Base-by-base conservation (phyloP, 1,284 basidiomycete genomes). In the Naganishia sp. region DNA sequence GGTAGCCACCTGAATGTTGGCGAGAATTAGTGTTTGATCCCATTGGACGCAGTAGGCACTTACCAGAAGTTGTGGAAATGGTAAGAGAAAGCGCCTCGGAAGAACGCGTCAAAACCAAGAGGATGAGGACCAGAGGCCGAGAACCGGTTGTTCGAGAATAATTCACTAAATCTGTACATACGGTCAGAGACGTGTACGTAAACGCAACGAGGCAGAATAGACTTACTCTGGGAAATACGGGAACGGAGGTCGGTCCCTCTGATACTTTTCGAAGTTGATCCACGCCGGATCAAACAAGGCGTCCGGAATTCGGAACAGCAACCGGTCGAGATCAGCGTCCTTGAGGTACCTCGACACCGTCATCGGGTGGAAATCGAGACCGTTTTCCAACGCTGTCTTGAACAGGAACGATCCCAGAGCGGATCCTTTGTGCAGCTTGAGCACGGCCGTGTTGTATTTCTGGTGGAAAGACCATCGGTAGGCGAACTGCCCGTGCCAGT, bases 1-100 rank as follows among this genome's bases (percentile, higher is more conserved):
- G 92, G 90, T 68, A 90, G 87, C 93, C 94, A 95, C 91, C 92
- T 94, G 28, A 70, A 17, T 10, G n/a, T 65, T 21, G 2, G 25
- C 18, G 53, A 25, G 32, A 43, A 43, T 45, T n/a, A 45, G 28
- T 7, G 17, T 2, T 7, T 46, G 28, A 3, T 7, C 23, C 11
- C 35, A n/a, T 35, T 18, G 5, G 6, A 35, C 18, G 45, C 18
- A 28, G 5, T 32, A 5, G 13, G 10, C 57, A 52, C 74, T 66
- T 49, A 88, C 89, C 89, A 90, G 75, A 86, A 90, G 74, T 92
- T 91, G 74, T 92, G 90, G 79, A 87, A 92, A 76, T 93, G 90
- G 75, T 92, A 93, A 10, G 88, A 90, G 75, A 86, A 93, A 25
- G 89, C 88, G 11, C 90, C 91, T 61, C 86, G 85, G 83, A 90